Percentiles rank a stretch among this genome's conserved stretches.
phyloP scores from a whole-genome alignment of 106 monocot genomes.

The Vanilla planifolia region DNA sequence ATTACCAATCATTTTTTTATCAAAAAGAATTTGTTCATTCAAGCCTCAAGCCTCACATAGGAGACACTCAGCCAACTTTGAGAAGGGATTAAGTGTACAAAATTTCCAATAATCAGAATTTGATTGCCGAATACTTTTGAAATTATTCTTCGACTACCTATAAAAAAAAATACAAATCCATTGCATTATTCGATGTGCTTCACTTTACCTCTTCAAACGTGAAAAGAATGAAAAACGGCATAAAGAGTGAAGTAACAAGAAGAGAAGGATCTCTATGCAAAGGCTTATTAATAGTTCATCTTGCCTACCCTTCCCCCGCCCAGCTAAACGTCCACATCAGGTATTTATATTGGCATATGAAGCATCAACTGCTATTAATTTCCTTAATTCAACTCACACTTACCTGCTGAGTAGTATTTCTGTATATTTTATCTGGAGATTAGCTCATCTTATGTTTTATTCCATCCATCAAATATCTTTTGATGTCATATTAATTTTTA shows the following conservation, averaged over 20 bases:
- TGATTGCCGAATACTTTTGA: background rate
- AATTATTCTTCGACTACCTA: constrained; percentile 10
- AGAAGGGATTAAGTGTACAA: background rate
- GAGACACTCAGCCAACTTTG: background rate
- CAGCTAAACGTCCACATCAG: background rate
- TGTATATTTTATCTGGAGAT: background rate
- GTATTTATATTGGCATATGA: background rate
- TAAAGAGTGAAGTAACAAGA: background rate
- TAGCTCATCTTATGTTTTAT: background rate
- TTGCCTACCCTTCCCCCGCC: background rate
- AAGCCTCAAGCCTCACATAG: background rate
- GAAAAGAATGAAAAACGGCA: constrained; percentile 5
- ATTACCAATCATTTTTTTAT: too few species aligned
- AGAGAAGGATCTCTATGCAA: constrained; percentile 8
- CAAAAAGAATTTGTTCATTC: too few species aligned
- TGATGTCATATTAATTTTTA: too few species aligned
- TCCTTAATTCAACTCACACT: background rate
- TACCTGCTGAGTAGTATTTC: background rate
- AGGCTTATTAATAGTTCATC: constrained; percentile 6
- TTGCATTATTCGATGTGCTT: background rate
- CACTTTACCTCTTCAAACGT: background rate
- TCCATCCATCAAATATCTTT: background rate
- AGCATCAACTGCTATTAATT: background rate
- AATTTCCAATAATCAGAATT: background rate
- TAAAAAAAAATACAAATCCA: too few species aligned